Base-by-base conservation (phyloP, 495 filamentous ascomycete species). In the Emericellopsis terricola region DNA sequence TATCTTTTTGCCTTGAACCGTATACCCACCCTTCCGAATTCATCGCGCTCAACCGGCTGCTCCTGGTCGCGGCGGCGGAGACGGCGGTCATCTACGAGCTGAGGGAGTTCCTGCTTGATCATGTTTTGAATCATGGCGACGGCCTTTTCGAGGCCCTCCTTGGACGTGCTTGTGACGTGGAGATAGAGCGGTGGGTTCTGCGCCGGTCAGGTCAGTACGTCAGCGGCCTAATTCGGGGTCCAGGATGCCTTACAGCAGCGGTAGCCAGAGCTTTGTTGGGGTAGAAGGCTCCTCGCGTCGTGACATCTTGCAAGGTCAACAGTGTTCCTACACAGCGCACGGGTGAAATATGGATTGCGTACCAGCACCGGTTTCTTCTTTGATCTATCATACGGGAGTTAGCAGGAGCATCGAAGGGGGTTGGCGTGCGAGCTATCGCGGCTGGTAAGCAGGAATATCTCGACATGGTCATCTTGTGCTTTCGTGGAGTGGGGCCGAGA, bases 311-410 rank as follows among this genome's bases (percentile, higher is more conserved):
- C 57, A 69, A 43, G 52, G 59, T 69, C 58, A 62, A 61, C 51
- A 63, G 47, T 38, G 57, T 57, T 57, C 55, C 64, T 66, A 55
- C 53, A 56, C 47, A 53, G 51, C 55, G 52, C 53, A 48, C 32
- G 27, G 52, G 42, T 40, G 19, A 42, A 55, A n/a, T 48, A 69
- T 17, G 6, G 57, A 50, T 65, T 56, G 77, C 89, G 76, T 97
- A 97, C 89, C 89, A 67, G 89, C 87, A 75, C 89, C 89, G 78
- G 89, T 94, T 51, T 94, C 81, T 64, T 96, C 86, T 81, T 94
- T 92, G 46, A 97, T 97, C 89, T 97, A 94, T 53, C 80, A 89
- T 71, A 70, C 78, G 55, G 70, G 77, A 73, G 89, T 97, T 77
- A 97, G 89, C 86, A 91, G 77, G 79, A 83, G 83, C 76, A 80